phyloP scores from a whole-genome alignment of 140 eudicot species.

The Erigeron philadelphicus region DNA sequence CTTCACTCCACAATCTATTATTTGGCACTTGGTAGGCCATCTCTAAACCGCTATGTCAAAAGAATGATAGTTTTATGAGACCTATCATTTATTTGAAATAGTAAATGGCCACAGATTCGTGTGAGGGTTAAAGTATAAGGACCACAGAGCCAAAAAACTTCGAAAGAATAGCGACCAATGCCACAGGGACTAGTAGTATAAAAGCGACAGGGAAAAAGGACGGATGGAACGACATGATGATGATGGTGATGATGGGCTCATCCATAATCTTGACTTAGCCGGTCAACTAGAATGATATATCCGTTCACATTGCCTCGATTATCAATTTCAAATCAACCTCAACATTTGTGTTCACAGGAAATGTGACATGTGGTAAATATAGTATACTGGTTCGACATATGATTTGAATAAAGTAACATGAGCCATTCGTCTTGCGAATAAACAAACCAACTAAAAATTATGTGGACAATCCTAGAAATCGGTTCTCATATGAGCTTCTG shows the following conservation, averaged over 20 bases:
- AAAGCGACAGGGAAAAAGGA: conserved; percentile 41
- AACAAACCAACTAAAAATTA: background rate
- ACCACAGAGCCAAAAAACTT: conserved; percentile 22
- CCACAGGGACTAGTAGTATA: conserved; percentile 36
- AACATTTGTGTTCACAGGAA: background rate
- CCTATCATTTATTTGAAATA: too few relatives aligned
- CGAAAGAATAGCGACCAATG: conserved; percentile 9
- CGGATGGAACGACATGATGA: conserved; percentile 52
- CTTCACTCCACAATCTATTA: too few relatives aligned
- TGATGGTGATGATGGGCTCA: conserved; percentile 25
- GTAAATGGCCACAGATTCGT: too few relatives aligned
- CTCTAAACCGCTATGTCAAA: too few relatives aligned
- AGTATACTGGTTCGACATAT: background rate
- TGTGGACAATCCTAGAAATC: background rate
- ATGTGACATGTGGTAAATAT: too few relatives aligned
- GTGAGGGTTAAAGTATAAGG: conserved; percentile 26
- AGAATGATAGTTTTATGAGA: too few relatives aligned
- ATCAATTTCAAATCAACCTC: background rate
- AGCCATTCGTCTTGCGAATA: background rate
- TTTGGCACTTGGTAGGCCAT: too few relatives aligned
- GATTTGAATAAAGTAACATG: background rate
- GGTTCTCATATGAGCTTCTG: background rate
- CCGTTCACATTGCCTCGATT: background rate
- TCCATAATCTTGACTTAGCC: conserved; percentile 48
- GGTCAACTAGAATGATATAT: conserved; percentile 32